phyloP scores from a whole-genome alignment of 139 green algal species.

The Chlorella vulgaris region DNA sequence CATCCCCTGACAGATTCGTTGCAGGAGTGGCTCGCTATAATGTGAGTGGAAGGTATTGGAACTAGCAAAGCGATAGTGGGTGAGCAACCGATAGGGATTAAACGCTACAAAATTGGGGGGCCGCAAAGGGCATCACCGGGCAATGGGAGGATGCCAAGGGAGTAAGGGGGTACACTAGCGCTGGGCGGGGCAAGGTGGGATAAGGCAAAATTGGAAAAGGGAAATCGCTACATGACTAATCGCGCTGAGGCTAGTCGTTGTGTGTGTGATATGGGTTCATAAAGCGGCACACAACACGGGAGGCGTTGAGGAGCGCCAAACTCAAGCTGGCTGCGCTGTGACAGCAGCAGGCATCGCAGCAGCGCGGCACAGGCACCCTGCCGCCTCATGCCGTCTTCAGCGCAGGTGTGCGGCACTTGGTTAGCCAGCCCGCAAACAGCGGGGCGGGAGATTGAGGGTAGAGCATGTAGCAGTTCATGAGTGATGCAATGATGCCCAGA shows the following conservation, averaged over 20 bases:
- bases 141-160: too few species aligned
- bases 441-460: slow-evolving; percentile 16
- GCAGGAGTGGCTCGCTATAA: too few species aligned
- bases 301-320: too few species aligned
- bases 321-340: background rate
- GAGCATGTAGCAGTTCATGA: slow-evolving; percentile 93
- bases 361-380: background rate
- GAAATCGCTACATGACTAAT: background rate
- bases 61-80: too few species aligned
- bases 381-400: slow-evolving; percentile 7
- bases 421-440: background rate
- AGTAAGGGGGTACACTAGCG: too few species aligned
- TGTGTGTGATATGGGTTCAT: background rate
- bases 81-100: too few species aligned
- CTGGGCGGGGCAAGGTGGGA: background rate
- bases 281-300: too few species aligned
- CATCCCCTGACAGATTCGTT: too few species aligned
- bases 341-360: background rate
- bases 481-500: slow-evolving; percentile 73
- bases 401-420: background rate
- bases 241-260: background rate
- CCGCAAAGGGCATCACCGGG: too few species aligned
- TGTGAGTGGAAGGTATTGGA: too few species aligned
- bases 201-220: background rate
- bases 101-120: background rate